These are phyloP conservation scores for Prasinococcaceae sp. DNA, from an alignment of 139 green algal genomes.

Conservation along the genomic window DNA sequence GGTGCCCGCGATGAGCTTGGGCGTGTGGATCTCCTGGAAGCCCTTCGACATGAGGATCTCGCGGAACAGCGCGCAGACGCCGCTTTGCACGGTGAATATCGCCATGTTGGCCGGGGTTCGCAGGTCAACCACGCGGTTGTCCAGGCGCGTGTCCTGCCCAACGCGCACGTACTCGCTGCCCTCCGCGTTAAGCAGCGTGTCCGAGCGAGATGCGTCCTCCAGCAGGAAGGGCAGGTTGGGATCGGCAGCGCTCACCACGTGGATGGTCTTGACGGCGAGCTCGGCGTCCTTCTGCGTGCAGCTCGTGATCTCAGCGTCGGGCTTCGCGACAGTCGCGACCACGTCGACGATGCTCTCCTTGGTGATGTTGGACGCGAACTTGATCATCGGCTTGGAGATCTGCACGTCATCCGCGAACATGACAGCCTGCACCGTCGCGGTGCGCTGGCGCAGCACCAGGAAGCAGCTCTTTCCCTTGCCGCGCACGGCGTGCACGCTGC, in stretches of 20 bases:
- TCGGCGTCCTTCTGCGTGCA: constrained; percentile 81
- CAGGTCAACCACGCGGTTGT: constrained; percentile 86
- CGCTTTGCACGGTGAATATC: constrained; percentile 86
- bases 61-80: constrained; percentile 79
- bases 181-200: constrained; percentile 24
- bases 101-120: constrained; percentile 91
- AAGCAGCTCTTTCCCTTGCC: constrained; percentile 93
- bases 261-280: constrained; percentile 47
- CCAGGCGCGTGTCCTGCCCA: constrained; percentile 70
- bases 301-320: constrained; percentile 45
- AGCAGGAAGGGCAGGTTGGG: constrained; percentile 24
- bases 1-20: constrained; percentile 67
- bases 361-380: constrained; percentile 74
- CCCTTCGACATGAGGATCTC: constrained; percentile 47
- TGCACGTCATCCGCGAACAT: constrained; percentile 26
- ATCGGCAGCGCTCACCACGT: constrained; percentile 28
- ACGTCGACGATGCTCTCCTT: constrained; percentile 94
- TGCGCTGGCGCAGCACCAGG: constrained; percentile 75
- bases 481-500: constrained; percentile 62
- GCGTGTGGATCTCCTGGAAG: constrained; percentile 95
- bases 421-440: constrained; percentile 58
- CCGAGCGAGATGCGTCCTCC: constrained; percentile 22
- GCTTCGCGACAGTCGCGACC: constrained; percentile 39
- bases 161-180: constrained; percentile 62
- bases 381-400: constrained; percentile 90